phyloP scores from a whole-genome alignment of 768 basidiomycete genomes.

The Kwoniella sp. region DNA sequence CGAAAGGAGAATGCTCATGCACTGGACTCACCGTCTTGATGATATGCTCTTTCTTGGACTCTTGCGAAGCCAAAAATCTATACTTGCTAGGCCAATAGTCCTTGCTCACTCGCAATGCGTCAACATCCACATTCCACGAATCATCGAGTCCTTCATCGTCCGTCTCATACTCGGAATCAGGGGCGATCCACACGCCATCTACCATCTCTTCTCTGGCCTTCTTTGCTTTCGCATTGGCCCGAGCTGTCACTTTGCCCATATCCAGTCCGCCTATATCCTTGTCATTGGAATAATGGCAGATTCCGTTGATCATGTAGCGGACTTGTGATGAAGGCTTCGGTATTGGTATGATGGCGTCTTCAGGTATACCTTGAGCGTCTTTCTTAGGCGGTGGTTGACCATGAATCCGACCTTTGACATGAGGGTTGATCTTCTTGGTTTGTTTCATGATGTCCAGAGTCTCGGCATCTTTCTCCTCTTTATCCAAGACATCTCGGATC shows the following conservation, averaged over 20 bases:
- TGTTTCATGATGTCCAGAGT: background rate
- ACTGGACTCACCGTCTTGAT: conserved; percentile 5
- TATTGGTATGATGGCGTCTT: background rate
- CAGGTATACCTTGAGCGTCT: conserved; percentile 12
- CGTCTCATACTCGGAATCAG: background rate
- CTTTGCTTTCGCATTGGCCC: background rate
- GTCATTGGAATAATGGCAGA: background rate
- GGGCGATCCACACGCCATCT: conserved; percentile 6
- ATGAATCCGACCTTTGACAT: conserved; percentile 6
- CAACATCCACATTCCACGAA: background rate
- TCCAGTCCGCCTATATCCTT: background rate
- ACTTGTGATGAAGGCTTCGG: background rate
- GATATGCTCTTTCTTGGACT: background rate
- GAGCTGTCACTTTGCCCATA: background rate
- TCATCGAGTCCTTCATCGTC: conserved; percentile 7
- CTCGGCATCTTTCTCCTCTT: background rate
- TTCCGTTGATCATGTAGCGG: background rate
- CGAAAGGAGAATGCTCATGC: too few species aligned
- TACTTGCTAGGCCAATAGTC: conserved; percentile 4
- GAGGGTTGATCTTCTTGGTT: conserved; percentile 1
- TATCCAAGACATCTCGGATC: background rate
- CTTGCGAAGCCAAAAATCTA: conserved; percentile 1
- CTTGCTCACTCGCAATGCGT: background rate
- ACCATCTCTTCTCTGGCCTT: background rate
- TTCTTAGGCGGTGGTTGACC: conserved; percentile 9